phyloP scores from a whole-genome alignment of 768 basidiomycete genomes.

The Obba rivulosa region DNA sequence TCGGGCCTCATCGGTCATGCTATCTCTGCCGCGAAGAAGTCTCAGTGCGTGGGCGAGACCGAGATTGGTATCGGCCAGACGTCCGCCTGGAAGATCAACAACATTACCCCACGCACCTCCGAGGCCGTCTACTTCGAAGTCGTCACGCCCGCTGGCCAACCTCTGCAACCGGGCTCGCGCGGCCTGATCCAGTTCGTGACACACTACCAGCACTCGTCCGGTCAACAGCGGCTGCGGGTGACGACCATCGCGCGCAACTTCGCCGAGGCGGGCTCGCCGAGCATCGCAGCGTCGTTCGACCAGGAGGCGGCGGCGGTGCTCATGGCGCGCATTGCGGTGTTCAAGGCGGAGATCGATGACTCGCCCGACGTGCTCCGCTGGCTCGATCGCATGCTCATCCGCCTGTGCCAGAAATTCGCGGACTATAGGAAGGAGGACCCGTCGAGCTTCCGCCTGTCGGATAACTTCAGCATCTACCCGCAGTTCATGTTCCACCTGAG shows the following conservation, averaged over 20 bases:
- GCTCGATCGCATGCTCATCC: constrained; percentile 98
- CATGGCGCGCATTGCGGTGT: constrained; percentile 98
- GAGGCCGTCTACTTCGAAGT: constrained; percentile 97
- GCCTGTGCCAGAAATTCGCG: constrained; percentile 98
- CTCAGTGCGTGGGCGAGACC: constrained; percentile 94
- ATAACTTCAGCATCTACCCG: constrained; percentile 98
- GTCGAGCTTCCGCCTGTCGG: constrained; percentile 83
- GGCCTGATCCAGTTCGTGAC: constrained; percentile 98
- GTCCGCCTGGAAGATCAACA: constrained; percentile 96
- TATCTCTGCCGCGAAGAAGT: constrained; percentile 96
- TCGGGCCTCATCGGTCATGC: constrained; percentile 97
- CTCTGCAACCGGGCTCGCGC: constrained; percentile 81
- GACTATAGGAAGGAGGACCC: constrained; percentile 99
- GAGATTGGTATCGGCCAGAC: constrained; percentile 99
- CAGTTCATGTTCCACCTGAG: constrained; percentile 99
- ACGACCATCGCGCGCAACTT: constrained; percentile 97
- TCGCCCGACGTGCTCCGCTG: constrained; percentile 94
- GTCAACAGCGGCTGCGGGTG: constrained; percentile 93
- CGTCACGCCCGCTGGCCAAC: constrained; percentile 93
- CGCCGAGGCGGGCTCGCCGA: constrained; percentile 93
- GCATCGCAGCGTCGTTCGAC: constrained; percentile 91
- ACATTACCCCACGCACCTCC: constrained; percentile 81
- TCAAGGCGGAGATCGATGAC: constrained; percentile 99
- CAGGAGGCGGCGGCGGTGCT: constrained; percentile 97
- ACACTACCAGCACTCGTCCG: constrained; percentile 95